Evolutionary conservation across 148 eudicot genomes (phyloP).

Genomic region (Silene conica): DNA sequence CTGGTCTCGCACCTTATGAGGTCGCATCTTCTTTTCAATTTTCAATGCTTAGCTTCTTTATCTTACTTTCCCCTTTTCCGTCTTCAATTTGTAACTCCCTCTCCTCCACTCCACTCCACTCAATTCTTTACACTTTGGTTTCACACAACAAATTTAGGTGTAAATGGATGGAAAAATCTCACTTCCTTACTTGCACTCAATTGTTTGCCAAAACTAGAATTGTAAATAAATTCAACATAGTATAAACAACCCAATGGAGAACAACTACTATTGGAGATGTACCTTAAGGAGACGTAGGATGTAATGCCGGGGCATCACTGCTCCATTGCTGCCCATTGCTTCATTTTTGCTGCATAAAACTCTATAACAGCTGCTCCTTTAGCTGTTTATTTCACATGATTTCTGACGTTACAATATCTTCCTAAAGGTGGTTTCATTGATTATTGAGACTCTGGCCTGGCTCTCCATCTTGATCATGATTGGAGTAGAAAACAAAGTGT

Average conservation of each 20-base stretch:
- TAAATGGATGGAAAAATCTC: neutral
- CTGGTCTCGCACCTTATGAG: constrained; percentile 80
- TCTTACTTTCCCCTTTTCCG: too few species aligned
- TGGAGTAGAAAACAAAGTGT: constrained; percentile 73
- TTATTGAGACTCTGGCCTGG: constrained; percentile 80
- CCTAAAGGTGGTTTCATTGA: constrained; percentile 52
- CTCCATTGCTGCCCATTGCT: neutral
- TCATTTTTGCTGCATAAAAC: neutral
- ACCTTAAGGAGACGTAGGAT: neutral
- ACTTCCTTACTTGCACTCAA: too few species aligned
- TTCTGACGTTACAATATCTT: constrained; percentile 10
- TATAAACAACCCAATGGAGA: neutral
- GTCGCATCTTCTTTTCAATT: constrained; percentile 34
- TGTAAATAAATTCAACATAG: too few species aligned
- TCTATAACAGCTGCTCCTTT: neutral
- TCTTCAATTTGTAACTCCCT: neutral
- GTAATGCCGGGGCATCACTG: neutral
- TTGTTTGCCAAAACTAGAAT: neutral
- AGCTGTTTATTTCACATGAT: neutral
- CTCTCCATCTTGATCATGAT: constrained; percentile 69
- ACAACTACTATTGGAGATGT: neutral
- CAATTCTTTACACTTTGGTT: too few species aligned
- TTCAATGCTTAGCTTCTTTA: too few species aligned
- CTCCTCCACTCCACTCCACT: too few species aligned
- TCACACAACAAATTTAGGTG: too few species aligned